These are phyloP conservation scores for Exophiala sp. DNA, from an alignment of 2,329 filamentous ascomycete genomes.

Conservation along the genomic window DNA sequence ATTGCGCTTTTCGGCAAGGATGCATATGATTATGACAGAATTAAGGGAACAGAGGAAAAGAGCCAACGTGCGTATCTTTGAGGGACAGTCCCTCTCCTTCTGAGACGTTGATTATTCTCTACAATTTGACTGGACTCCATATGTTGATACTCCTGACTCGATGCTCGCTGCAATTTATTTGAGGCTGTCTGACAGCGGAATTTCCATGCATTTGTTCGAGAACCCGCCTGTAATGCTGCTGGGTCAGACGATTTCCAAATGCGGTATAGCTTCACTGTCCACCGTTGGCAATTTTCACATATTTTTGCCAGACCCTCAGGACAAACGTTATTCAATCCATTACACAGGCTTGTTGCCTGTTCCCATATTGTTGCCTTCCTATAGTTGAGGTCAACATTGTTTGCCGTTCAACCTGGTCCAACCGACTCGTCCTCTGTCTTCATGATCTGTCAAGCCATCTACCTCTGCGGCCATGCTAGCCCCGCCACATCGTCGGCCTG, in stretches of 20 bases:
- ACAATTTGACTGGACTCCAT: too few species aligned
- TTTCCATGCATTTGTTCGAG: background rate
- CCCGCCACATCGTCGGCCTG: conserved; percentile 23
- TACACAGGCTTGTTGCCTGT: conserved; percentile 3
- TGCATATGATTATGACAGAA: conserved; percentile 24
- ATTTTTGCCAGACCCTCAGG: conserved; percentile 1
- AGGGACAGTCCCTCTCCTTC: too few species aligned
- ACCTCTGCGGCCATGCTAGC: conserved; percentile 22
- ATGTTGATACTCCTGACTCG: too few species aligned
- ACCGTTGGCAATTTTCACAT: conserved; percentile 18
- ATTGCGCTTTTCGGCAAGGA: conserved; percentile 23
- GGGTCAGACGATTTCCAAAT: conserved; percentile 1
- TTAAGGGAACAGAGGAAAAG: conserved; percentile 24
- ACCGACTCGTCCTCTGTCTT: background rate
- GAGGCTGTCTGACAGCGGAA: background rate
- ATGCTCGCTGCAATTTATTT: too few species aligned
- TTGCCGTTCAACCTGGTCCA: background rate
- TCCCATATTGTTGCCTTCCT: background rate
- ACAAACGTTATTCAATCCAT: background rate
- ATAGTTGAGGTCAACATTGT: background rate
- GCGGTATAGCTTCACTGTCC: conserved; percentile 16
- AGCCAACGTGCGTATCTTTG: conserved; percentile 26
- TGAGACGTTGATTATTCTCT: too few species aligned
- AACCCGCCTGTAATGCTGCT: background rate
- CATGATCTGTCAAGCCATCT: conserved; percentile 10